Base-by-base conservation (phyloP, 78 protist species). In the Dictyostelium firmibasis region DNA sequence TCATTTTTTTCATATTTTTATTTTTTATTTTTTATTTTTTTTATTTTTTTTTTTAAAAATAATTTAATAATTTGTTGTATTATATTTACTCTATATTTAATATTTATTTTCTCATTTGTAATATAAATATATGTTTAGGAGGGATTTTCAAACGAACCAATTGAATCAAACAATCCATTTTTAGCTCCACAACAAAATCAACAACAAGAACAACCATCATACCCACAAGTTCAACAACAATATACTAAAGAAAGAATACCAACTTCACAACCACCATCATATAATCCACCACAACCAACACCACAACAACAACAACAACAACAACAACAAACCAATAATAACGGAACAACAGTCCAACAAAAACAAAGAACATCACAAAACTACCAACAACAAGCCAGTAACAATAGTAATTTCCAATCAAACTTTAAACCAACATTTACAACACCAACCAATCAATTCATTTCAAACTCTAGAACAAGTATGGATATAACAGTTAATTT, bases 401-500 rank as follows among this genome's bases (percentile, higher is more conserved):
- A 76, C 3, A 67, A 10, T 38, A 18, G 64, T 25, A 77, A 35
- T 41, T 77, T 77, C 31, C 83, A 77, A 77, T 11, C 83, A 77
- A 77, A 35, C 8, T 77, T 77, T 41, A 43, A 77, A 41, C 57
- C 83, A 41, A 41, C 83, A 31, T 77, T 77, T 77, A 18, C 43
- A 77, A 47, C 57, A 77, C 83, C 83, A 77, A 6, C 13, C 4
- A 35, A n/a, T 77, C 43, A 20, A 38, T 77, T 41, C 9, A 41
- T 77, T 38, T 2, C 64, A 77, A 41, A 35, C n/a, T 77, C 47
- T 38, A 86, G 72, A 76, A 86, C 67, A 74, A 36, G 38, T 4
- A 89, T 81, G 86, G 94, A 89, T 29, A 89, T 89, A 41, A 60
- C 76, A 44, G 94, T 89, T 23, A 81, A 20, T 20, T 67, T 41